Conservation (phyloP, 2,329 filamentous ascomycete species). For the Ilyonectria sp. region DNA sequence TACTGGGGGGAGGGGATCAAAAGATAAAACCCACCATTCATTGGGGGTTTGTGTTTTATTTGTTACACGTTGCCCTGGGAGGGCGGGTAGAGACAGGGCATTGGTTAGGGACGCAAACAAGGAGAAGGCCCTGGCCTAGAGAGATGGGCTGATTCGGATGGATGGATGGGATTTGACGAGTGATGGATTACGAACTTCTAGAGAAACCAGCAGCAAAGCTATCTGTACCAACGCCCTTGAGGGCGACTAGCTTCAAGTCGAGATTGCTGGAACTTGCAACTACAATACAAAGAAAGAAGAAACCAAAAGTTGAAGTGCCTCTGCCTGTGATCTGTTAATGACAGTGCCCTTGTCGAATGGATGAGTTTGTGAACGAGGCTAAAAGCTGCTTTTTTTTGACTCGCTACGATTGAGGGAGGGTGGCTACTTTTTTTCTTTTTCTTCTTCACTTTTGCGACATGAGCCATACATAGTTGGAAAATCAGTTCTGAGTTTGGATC, state of each 20-base stretch:
- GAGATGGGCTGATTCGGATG: conserved; percentile 10
- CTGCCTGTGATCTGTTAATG: conserved; percentile 5
- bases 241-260: conserved; percentile 25
- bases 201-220: conserved; percentile 29
- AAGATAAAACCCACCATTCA: conserved; percentile 25
- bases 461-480: background rate
- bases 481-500: conserved; percentile 8
- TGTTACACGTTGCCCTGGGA: background rate
- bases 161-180: conserved; percentile 27
- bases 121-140: conserved; percentile 9
- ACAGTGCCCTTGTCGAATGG: background rate
- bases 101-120: conserved; percentile 1
- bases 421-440: too few relatives aligned
- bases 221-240: conserved; percentile 22
- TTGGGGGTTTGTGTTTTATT: conserved; percentile 18
- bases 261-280: conserved; percentile 22
- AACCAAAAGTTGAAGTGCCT: conserved; percentile 1
- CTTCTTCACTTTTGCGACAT: background rate
- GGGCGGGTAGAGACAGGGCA: conserved; percentile 9
- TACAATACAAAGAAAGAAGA: conserved; percentile 24
- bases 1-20: conserved; percentile 16
- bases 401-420: background rate
- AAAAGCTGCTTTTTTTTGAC: background rate
- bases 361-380: background rate
- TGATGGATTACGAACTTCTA: conserved; percentile 34